Percentiles rank a stretch among this genome's conserved stretches.
Evolutionary conservation across 176 grass and related monocot species (phyloP).

Genomic region (Bonia amplexicaulis): DNA sequence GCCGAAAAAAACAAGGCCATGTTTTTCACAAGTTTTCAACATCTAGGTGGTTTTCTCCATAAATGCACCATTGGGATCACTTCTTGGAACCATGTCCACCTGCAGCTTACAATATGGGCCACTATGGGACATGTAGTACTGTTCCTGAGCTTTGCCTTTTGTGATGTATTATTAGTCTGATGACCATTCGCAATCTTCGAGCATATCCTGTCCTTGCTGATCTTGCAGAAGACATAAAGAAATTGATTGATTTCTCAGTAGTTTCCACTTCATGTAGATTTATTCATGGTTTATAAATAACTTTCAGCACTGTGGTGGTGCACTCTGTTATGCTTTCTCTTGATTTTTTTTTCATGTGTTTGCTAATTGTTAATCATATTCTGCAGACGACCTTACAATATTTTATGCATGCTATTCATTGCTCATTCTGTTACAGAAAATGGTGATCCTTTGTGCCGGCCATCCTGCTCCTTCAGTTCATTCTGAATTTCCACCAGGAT

Average conservation of each 20-base stretch:
- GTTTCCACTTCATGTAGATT: not conserved
- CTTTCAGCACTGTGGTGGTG: not conserved
- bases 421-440: conserved; percentile 22
- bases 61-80: too few species aligned
- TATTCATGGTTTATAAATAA: not conserved
- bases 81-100: too few species aligned
- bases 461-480: conserved; percentile 13
- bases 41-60: too few species aligned
- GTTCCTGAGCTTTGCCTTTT: not conserved
- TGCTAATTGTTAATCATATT: not conserved
- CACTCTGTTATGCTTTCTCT: not conserved
- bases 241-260: not conserved
- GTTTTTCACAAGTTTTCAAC: too few species aligned
- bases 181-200: not conserved
- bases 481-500: conserved; percentile 25
- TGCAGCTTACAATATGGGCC: not conserved
- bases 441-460: conserved; percentile 29
- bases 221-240: not conserved
- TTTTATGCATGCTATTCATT: not conserved
- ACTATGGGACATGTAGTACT: not conserved
- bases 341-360: not conserved
- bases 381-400: not conserved
- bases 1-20: too few species aligned
- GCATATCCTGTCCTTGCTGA: not conserved
- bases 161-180: not conserved